phyloP scores from a whole-genome alignment of 805 yeast species.

The Yamadazyma olivae region DNA sequence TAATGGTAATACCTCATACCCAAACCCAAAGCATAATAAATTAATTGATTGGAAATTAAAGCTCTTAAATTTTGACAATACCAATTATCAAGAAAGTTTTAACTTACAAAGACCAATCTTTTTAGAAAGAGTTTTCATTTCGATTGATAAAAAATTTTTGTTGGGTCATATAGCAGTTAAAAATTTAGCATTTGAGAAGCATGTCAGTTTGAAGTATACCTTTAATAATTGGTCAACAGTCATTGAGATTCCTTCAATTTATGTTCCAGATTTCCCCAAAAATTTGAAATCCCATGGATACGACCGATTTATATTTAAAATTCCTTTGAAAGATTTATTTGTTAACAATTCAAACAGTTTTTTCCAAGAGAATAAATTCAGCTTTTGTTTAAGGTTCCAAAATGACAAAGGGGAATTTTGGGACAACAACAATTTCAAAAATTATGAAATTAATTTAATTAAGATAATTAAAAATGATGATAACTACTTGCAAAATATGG shows the following conservation, averaged over 20 bases:
- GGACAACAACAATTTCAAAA: conserved; percentile 69
- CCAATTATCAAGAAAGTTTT: conserved; percentile 47
- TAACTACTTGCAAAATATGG: conserved; percentile 1
- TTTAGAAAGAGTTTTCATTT: conserved; percentile 61
- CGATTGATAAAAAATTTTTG: conserved; percentile 54
- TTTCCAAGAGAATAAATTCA: conserved; percentile 20
- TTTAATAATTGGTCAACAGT: conserved; percentile 77
- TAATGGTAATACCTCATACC: conserved; percentile 15
- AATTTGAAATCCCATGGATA: conserved; percentile 48
- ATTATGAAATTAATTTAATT: conserved; percentile 53
- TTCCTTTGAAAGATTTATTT: conserved; percentile 47
- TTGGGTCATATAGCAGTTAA: conserved; percentile 77
- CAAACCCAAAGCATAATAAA: conserved; percentile 17
- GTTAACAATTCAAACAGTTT: conserved; percentile 11
- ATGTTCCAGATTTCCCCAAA: conserved; percentile 53
- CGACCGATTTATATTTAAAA: conserved; percentile 70
- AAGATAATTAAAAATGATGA: conserved; percentile 13
- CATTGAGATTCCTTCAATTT: conserved; percentile 63
- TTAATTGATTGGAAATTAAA: conserved; percentile 44
- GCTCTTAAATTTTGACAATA: conserved; percentile 32
- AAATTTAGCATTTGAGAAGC: conserved; percentile 67
- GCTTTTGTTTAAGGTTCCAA: conserved; percentile 58
- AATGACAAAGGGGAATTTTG: conserved; percentile 55
- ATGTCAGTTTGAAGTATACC: conserved; percentile 69
- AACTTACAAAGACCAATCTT: conserved; percentile 44